Percentiles rank a stretch among this genome's conserved stretches.
Evolutionary conservation across 2,329 filamentous ascomycete species (phyloP).

Genomic region (Epicoccum sorghinum): DNA sequence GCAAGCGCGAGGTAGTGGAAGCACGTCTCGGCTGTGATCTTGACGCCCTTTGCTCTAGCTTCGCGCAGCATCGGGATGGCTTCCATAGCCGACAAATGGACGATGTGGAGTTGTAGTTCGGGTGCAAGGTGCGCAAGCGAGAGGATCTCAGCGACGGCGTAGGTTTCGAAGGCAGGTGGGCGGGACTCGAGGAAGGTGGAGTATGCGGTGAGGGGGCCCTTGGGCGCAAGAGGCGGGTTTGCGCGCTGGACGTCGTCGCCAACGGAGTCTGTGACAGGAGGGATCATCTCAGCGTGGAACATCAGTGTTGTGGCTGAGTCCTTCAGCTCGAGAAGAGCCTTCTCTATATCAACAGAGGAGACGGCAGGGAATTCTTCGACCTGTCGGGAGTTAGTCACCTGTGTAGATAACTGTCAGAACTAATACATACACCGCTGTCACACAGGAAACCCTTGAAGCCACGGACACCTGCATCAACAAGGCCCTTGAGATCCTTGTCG

Average conservation of each 20-base stretch:
- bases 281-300: constrained; percentile 99
- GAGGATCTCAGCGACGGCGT: constrained; percentile 85
- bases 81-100: constrained; percentile 88
- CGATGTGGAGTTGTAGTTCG: constrained; percentile 85
- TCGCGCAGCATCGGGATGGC: constrained; percentile 80
- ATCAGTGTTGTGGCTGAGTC: constrained; percentile 88
- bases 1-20: constrained; percentile 92
- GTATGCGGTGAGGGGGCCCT: constrained; percentile 77
- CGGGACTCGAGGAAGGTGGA: constrained; percentile 90
- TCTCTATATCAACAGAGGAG: constrained; percentile 75
- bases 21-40: constrained; percentile 93
- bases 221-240: constrained; percentile 70
- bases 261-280: constrained; percentile 80
- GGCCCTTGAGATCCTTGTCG: constrained; percentile 73
- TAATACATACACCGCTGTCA: constrained; percentile 82
- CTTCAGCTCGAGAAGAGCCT: constrained; percentile 81
- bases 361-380: constrained; percentile 96
- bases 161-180: constrained; percentile 87
- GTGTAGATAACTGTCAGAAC: too few species aligned
- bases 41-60: constrained; percentile 74
- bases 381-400: constrained; percentile 50
- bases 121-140: constrained; percentile 81
- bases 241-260: constrained; percentile 77
- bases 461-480: constrained; percentile 84
- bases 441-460: constrained; percentile 99